Base-by-base conservation (phyloP, 129 eudicot species). In the Centaurea solstitialis region DNA sequence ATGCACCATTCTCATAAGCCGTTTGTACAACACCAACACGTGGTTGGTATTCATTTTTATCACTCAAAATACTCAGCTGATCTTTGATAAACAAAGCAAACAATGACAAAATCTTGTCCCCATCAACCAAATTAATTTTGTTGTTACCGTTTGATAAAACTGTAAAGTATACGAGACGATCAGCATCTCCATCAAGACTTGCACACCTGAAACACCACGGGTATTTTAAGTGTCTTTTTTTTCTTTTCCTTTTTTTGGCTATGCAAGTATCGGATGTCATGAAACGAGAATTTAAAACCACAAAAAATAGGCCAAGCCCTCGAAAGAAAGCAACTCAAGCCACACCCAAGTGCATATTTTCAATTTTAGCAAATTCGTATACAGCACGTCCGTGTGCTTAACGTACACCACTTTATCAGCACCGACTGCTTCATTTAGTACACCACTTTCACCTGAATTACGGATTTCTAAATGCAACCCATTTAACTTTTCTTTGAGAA, bases 131-230 rank as follows among this genome's bases (percentile, higher is more conserved):
- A 71, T 85, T 81, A 43, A 94, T 89, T 86, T 76, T 93, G 79
- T 85, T 86, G 81, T 73, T 80, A 69, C 84, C 73, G 64, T 89
- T 85, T 78, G 86, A 22, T 81, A 59, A 38, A 37, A 88, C 53
- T 66, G 85, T 76, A 80, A 94, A 94, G 86, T 94, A 94, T 33
- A 92, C 94, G 17, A 94, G 90, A 66, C 99, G 93, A 67, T 94
- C 97, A 73, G 97, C 97, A 87, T 94, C 97, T 75, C 99, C 97
- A 87, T 94, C 99, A 82, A 94, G 88, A 85, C 99, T 92, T 78
- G 93, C 97, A 92, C 97, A 92, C 97, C 96, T 92, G 98, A 87
- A 94, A 81, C 68, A 82, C 89, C 87, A 87, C 61, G 17, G 61
- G 61, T 50, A 13, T 17, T 17, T 53, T 4, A 53, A 53, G 5